Percentiles rank a stretch among this genome's conserved stretches.
Conservation (phyloP, 2,329 filamentous ascomycete genomes). For the Cladosporium sp. region DNA sequence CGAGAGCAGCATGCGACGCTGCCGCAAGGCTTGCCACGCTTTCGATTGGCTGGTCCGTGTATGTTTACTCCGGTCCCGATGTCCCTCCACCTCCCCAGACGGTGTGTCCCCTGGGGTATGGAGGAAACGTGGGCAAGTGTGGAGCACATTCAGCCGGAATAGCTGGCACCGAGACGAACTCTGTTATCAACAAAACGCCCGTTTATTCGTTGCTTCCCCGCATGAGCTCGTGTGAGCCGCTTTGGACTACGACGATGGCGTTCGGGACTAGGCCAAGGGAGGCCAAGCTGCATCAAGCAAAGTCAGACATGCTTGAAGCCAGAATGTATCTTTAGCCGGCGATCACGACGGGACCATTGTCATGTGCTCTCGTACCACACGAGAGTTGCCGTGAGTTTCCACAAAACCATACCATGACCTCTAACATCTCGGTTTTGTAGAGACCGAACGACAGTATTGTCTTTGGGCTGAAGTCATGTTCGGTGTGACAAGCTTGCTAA, state of each 20-base stretch:
- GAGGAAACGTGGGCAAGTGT: not conserved
- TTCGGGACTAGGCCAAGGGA: not conserved
- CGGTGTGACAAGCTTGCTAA: not conserved
- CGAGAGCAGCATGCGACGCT: not conserved
- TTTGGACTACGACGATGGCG: not conserved
- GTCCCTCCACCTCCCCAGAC: not conserved
- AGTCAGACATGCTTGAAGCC: not conserved
- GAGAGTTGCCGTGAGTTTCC: not conserved
- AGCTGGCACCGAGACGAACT: not conserved
- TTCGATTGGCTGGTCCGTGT: too few relatives aligned
- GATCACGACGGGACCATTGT: not conserved
- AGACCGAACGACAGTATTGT: too few relatives aligned
- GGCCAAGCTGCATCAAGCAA: not conserved
- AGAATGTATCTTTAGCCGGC: not conserved
- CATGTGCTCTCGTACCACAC: not conserved
- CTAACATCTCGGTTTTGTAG: too few relatives aligned
- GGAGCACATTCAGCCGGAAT: not conserved
- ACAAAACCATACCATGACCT: not conserved
- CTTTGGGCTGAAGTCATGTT: not conserved
- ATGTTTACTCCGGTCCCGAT: not conserved
- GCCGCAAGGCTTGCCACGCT: not conserved
- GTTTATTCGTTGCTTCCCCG: conserved; percentile 6
- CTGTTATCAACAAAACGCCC: not conserved
- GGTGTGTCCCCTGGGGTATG: not conserved
- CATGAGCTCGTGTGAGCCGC: not conserved